Base-by-base conservation (phyloP, 2,329 filamentous ascomycete species). In the Microcyclospora tardicrescens region DNA sequence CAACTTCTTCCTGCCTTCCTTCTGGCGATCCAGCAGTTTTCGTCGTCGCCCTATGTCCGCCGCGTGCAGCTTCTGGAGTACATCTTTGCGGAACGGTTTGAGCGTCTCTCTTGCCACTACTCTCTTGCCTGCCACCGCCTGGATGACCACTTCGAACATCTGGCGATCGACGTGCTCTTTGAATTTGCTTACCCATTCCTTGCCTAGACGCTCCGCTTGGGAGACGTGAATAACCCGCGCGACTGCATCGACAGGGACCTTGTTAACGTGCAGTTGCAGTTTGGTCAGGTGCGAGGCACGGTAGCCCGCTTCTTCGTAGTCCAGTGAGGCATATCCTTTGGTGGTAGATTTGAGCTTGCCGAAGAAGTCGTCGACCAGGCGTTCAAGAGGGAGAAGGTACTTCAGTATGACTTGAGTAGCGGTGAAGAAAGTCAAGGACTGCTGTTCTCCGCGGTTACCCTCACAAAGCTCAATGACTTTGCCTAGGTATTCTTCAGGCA, bases 91-190 rank as follows among this genome's bases (percentile, higher is more conserved):
- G 61, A 93, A 98, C 0, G 91, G 85, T 66, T 96, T 96, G 58
- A 98, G 79, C 0, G 87, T 95, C 59, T 96, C 91, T 55, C 91
- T 72, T 0, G 91, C 91, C 3, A 98, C 75, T 37, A 98, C 79
- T 36, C 80, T 75, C 50, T 76, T 78, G 3, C 87, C 89, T 0
- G 83, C 81, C 0, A 83, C 80, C 2, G 91, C 89, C 62, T 98
- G 91, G 46, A 98, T 96, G 40, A 96, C 70, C 15, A 98, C 77
- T 64, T 98, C 91, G 55, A 94, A 98, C 79, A 96, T 91, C 61
- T 98, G 91, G 13, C 91, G 71, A 54, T 94, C 84, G 14, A 98
- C 89, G 53, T 96, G 89, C 60, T 95, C 79, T 57, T 94, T 96
- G 69, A 98, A 96, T 61, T 93, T 94, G 31, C 75, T 78, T 5